Evolutionary conservation across 768 basidiomycete species (phyloP).

Genomic region (Boletellus sp.): DNA sequence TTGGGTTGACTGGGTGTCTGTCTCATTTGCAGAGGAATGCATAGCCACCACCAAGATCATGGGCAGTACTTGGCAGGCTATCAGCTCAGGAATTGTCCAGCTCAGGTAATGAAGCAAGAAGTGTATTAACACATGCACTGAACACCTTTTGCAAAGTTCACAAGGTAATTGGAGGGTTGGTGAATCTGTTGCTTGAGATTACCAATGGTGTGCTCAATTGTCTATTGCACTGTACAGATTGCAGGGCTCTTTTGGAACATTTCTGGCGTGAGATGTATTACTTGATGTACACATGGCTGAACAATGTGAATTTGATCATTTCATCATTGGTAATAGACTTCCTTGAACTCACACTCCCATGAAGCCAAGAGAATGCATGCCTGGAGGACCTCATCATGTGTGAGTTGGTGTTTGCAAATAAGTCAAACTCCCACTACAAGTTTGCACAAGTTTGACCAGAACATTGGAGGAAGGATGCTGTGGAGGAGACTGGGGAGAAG

Average conservation of each 20-base stretch:
- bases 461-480: conserved; percentile 13
- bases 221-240: no score
- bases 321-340: background rate
- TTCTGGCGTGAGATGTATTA: no score
- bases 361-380: background rate
- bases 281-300: background rate
- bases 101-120: no score
- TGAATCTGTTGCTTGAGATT: background rate
- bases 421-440: no score
- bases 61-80: no score
- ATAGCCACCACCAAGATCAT: no score
- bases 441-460: no score
- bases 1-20: background rate
- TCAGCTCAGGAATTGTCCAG: no score
- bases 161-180: background rate
- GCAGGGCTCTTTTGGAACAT: no score
- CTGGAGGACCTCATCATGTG: background rate
- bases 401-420: background rate
- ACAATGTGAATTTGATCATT: background rate
- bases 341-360: background rate
- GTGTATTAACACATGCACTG: no score
- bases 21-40: no score
- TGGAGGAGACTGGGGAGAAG: conserved; percentile 18
- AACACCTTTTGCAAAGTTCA: background rate
- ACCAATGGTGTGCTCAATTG: background rate